These are phyloP conservation scores for Fusarium domesticum DNA, from an alignment of 2,329 filamentous ascomycete species.

Conservation along the genomic window DNA sequence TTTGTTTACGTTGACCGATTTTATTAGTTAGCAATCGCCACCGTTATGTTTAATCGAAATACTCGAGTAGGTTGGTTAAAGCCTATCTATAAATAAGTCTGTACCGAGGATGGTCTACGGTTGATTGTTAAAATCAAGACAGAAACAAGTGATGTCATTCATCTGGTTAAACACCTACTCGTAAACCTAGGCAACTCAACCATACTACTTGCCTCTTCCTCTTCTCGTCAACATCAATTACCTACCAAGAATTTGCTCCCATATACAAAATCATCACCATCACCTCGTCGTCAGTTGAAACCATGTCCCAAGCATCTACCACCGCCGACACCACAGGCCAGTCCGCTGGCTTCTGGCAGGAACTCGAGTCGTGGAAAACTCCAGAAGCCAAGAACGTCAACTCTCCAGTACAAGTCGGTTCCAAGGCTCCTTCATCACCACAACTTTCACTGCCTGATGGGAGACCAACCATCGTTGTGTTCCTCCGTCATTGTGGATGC, in stretches of 20 bases:
- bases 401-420: conserved; percentile 50
- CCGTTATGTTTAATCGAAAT: too few species aligned
- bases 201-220: too few species aligned
- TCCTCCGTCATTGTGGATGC: conserved; percentile 71
- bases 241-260: too few species aligned
- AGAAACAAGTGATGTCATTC: conserved; percentile 20
- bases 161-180: conserved; percentile 7
- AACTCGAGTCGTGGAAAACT: conserved; percentile 42
- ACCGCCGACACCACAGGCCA: conserved; percentile 3
- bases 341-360: conserved; percentile 32
- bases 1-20: too few species aligned
- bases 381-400: conserved; percentile 43
- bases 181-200: neutral
- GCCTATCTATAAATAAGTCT: too few species aligned
- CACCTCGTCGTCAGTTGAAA: neutral
- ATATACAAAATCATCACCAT: too few species aligned
- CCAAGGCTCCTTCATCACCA: conserved; percentile 52
- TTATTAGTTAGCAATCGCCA: too few species aligned
- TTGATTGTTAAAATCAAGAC: neutral
- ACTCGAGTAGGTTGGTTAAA: too few species aligned
- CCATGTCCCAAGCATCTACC: conserved; percentile 18
- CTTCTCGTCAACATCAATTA: too few species aligned
- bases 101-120: too few species aligned
- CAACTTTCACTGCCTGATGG: conserved; percentile 51
- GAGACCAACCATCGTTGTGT: conserved; percentile 61